A percentile compares a stretch with the other conserved stretches of the same genome.
Evolutionary conservation across 345 rosid species (phyloP).

Genomic region (Euphorbia pulcherrima): DNA sequence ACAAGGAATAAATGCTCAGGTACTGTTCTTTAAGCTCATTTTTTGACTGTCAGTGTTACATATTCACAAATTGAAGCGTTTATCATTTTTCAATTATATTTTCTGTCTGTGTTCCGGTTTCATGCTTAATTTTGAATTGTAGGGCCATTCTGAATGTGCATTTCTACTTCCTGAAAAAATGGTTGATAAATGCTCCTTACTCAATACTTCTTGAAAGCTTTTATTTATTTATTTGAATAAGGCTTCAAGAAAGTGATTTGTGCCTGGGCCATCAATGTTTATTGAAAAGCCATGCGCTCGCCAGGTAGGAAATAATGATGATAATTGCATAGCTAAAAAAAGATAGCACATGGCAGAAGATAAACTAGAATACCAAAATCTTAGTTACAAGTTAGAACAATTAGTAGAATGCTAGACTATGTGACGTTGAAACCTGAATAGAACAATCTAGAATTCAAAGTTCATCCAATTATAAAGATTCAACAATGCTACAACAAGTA

Average conservation of each 20-base stretch:
- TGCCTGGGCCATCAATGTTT: neutral
- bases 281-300: no score
- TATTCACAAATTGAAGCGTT: neutral
- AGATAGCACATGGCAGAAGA: no score
- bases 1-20: slow-evolving; percentile 98
- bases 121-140: neutral
- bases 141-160: neutral
- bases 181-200: neutral
- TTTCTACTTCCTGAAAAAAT: neutral
- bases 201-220: neutral
- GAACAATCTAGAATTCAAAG: no score
- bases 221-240: neutral
- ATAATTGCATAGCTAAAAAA: no score
- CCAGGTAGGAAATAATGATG: no score
- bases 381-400: no score
- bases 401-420: no score
- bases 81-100: neutral
- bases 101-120: neutral
- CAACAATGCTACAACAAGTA: no score
- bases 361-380: no score
- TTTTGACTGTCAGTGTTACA: neutral
- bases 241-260: neutral
- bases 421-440: no score
- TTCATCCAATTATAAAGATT: no score
- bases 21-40: slow-evolving; percentile 15